Percentiles rank a stretch among this genome's conserved stretches.
These are phyloP conservation scores for Diplocarpon rosae DNA, from an alignment of 2,329 filamentous ascomycete genomes.

Conservation along the genomic window DNA sequence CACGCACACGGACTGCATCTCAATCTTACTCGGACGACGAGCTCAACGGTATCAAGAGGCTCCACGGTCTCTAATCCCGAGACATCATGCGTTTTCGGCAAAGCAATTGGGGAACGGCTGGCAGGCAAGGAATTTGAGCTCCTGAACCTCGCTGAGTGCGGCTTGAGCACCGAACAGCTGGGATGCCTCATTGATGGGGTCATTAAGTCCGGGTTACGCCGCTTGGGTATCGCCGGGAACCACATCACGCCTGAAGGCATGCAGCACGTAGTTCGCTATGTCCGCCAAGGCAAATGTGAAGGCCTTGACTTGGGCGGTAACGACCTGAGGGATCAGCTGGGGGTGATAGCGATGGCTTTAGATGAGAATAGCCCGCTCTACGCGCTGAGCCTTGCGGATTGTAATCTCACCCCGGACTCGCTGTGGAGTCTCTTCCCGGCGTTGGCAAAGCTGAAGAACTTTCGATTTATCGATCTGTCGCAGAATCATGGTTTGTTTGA, in stretches of 20 bases:
- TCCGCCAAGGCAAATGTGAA: constrained; percentile 68
- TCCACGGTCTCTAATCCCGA: constrained; percentile 20
- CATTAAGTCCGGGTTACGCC: constrained; percentile 63
- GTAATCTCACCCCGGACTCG: constrained; percentile 63
- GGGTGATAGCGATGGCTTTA: constrained; percentile 41
- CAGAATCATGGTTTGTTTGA: constrained; percentile 78
- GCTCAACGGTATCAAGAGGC: constrained; percentile 5
- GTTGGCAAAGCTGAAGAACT: constrained; percentile 55
- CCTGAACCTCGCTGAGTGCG: constrained; percentile 71
- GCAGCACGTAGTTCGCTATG: constrained; percentile 63
- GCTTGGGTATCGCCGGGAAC: constrained; percentile 78
- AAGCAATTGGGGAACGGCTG: constrained; percentile 64
- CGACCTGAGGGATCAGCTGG: constrained; percentile 48
- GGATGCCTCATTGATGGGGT: constrained; percentile 70
- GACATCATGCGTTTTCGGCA: constrained; percentile 56
- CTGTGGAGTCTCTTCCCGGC: constrained; percentile 67
- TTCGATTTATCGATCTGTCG: constrained; percentile 85
- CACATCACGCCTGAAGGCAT: constrained; percentile 63
- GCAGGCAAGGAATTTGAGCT: constrained; percentile 70
- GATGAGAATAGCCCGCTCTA: constrained; percentile 50
- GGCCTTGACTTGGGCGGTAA: constrained; percentile 87
- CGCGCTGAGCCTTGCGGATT: constrained; percentile 78
- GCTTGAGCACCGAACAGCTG: constrained; percentile 59
- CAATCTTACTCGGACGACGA: constrained; percentile 17
- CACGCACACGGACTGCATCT: constrained; percentile 6